These are phyloP conservation scores for Coffea humblotiana DNA, from an alignment of 305 asterid species.

Conservation along the genomic window DNA sequence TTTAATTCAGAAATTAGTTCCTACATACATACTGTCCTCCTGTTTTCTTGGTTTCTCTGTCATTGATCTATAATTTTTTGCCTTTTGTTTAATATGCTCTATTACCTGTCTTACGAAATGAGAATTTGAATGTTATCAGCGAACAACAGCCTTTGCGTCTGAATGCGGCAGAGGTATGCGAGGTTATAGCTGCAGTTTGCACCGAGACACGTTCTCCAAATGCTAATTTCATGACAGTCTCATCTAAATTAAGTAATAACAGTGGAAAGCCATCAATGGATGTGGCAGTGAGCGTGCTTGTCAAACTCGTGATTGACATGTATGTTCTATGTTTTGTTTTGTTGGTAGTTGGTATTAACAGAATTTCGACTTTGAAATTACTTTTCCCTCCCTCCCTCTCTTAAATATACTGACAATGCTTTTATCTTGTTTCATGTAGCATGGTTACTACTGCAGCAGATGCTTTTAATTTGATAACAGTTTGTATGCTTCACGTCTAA, in stretches of 20 bases:
- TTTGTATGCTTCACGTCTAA: background rate
- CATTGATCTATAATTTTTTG: background rate
- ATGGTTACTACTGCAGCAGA: background rate
- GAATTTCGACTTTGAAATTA: background rate
- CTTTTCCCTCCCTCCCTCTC: background rate
- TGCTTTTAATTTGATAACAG: background rate
- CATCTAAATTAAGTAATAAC: slow-evolving; percentile 73
- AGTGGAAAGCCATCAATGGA: slow-evolving; percentile 96
- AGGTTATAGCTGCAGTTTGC: slow-evolving; percentile 97
- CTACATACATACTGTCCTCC: background rate
- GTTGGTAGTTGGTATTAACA: background rate
- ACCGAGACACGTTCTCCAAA: slow-evolving; percentile 70
- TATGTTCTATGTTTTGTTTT: slow-evolving; percentile 40
- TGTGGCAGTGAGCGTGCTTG: slow-evolving; percentile 97
- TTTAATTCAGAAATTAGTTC: slow-evolving; percentile 5
- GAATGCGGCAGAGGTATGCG: slow-evolving; percentile 88
- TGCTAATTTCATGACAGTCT: slow-evolving; percentile 67
- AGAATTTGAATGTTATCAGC: slow-evolving; percentile 51
- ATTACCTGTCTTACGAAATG: slow-evolving; percentile 22
- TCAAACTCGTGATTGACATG: slow-evolving; percentile 98
- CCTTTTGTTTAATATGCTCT: slow-evolving; percentile 6
- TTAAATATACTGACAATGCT: background rate
- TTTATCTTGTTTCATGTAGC: background rate
- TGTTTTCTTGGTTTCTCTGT: background rate
- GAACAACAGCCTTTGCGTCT: slow-evolving; percentile 97